Evolutionary conservation across 2,329 filamentous ascomycete species (phyloP).

Genomic region (Pleoardoris graminearum): DNA sequence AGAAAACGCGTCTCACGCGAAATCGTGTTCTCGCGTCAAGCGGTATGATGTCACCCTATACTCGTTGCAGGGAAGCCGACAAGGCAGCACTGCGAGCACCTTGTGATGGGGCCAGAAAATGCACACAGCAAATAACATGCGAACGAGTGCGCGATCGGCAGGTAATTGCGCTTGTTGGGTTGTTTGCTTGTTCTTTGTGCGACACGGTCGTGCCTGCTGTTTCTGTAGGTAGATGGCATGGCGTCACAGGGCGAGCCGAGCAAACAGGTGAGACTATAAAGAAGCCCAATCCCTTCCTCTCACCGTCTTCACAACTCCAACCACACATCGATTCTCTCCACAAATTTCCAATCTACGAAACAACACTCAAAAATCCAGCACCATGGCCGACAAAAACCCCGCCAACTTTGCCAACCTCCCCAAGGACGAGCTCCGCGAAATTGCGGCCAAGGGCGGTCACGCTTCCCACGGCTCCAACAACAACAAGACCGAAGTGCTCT

Average conservation of each 20-base stretch:
- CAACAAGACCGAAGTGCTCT: not conserved
- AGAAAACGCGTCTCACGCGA: conserved; percentile 11
- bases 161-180: conserved; percentile 1
- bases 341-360: conserved; percentile 4
- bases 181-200: conserved; percentile 8
- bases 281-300: not conserved
- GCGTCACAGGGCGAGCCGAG: conserved; percentile 25
- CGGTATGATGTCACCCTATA: conserved; percentile 9
- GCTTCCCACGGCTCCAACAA: conserved; percentile 39
- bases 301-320: not conserved
- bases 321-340: not conserved
- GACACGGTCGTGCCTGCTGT: conserved; percentile 10
- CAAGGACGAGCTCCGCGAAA: conserved; percentile 54
- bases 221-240: conserved; percentile 20
- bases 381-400: conserved; percentile 51
- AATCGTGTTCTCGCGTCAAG: not conserved
- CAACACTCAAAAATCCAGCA: conserved; percentile 8
- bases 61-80: conserved; percentile 7
- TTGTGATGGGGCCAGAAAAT: not conserved
- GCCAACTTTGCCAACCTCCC: conserved; percentile 58
- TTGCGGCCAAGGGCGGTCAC: conserved; percentile 55
- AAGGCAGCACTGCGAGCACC: conserved; percentile 6
- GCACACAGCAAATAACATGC: conserved; percentile 11
- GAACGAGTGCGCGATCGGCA: conserved; percentile 1
- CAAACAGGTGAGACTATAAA: conserved; percentile 13